phyloP scores from a whole-genome alignment of 176 grass and related monocot genomes.

The Rhynchospora pubera region DNA sequence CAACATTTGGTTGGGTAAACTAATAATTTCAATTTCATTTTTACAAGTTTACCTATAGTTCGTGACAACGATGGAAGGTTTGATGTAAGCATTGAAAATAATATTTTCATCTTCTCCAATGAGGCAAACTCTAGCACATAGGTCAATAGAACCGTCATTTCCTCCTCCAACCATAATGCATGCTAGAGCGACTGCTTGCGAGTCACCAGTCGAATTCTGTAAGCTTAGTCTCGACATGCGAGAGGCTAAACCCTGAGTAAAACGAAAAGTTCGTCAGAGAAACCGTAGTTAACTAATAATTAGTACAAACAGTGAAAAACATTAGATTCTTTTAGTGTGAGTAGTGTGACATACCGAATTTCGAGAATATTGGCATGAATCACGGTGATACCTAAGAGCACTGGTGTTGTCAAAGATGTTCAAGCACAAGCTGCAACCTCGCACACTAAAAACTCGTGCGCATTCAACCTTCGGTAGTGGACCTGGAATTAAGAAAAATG shows the following conservation, averaged over 20 bases:
- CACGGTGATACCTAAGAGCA: constrained; percentile 55
- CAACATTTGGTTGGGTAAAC: background rate
- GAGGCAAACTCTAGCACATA: constrained; percentile 64
- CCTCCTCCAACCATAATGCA: constrained; percentile 80
- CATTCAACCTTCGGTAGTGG: constrained; percentile 85
- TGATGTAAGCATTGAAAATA: constrained; percentile 73
- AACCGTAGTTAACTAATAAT: background rate
- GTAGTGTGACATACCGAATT: constrained; percentile 32
- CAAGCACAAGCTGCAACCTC: constrained; percentile 72
- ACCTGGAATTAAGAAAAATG: constrained; percentile 20
- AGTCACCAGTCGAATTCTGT: constrained; percentile 11
- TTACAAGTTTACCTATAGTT: constrained; percentile 57
- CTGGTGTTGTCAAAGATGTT: constrained; percentile 52
- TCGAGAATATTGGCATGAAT: constrained; percentile 60
- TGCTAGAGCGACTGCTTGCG: constrained; percentile 48
- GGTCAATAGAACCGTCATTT: constrained; percentile 58
- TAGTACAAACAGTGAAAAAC: background rate
- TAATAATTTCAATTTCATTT: background rate
- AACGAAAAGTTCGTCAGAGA: background rate
- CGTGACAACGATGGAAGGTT: constrained; percentile 47
- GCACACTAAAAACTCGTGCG: constrained; percentile 45
- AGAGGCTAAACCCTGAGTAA: constrained; percentile 1
- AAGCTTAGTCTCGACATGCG: constrained; percentile 52
- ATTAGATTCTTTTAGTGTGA: background rate
- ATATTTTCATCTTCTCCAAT: constrained; percentile 62